phyloP scores from a whole-genome alignment of 2,329 filamentous ascomycete species.

The Leptographium lundbergii region DNA sequence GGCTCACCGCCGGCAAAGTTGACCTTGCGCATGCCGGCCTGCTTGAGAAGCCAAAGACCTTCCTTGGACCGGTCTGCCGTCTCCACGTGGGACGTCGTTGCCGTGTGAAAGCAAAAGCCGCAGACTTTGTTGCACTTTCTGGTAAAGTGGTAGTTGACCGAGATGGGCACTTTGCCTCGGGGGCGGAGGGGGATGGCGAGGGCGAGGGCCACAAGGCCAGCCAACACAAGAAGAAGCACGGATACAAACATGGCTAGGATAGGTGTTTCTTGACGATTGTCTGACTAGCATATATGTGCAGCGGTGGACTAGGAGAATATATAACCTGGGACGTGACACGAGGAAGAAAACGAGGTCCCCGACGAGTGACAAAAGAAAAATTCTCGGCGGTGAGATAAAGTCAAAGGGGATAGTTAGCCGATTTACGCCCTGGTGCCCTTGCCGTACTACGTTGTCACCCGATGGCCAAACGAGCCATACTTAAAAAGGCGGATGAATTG shows the following conservation, averaged over 20 bases:
- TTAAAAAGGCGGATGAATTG: too few species aligned
- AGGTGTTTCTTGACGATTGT: too few species aligned
- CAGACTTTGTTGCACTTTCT: background rate
- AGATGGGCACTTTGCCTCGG: background rate
- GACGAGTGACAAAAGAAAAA: too few species aligned
- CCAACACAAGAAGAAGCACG: background rate
- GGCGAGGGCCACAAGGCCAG: background rate
- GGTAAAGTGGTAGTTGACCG: slow-evolving; percentile 1
- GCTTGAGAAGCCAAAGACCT: background rate
- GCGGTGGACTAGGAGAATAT: too few species aligned
- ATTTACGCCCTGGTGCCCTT: too few species aligned
- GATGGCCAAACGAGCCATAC: too few species aligned
- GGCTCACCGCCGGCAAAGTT: slow-evolving; percentile 1
- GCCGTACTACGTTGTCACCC: too few species aligned
- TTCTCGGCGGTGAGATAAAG: too few species aligned
- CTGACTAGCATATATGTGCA: too few species aligned
- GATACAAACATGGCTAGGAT: background rate
- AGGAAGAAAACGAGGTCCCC: too few species aligned
- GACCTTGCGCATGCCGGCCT: slow-evolving; percentile 1
- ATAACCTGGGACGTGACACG: too few species aligned
- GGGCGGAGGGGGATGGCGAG: background rate
- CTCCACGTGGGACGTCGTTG: background rate
- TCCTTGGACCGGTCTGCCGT: background rate
- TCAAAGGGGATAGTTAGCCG: too few species aligned
- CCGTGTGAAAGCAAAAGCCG: background rate